A percentile compares a stretch with the other conserved stretches of the same genome.
Conservation (phyloP, 371 early-diverging fungal species). For the Mucor saturninus region DNA sequence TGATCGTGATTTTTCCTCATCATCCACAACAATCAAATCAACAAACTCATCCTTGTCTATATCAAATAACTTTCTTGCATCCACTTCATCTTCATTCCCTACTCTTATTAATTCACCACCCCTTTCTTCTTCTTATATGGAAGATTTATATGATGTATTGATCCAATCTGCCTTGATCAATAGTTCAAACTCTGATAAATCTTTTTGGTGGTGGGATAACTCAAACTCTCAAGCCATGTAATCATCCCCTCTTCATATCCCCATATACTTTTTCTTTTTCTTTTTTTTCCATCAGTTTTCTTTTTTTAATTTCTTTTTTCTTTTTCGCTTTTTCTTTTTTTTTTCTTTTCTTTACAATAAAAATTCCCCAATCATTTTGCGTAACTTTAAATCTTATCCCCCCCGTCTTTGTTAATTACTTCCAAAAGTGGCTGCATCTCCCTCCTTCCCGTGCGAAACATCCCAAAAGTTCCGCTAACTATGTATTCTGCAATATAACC, state of each 20-base stretch:
- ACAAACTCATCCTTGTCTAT: neutral
- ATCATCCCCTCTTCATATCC: neutral
- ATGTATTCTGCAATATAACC: neutral
- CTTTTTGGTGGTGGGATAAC: constrained; percentile 51
- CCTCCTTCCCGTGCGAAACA: neutral
- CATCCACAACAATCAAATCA: constrained; percentile 11
- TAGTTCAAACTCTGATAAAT: constrained; percentile 28
- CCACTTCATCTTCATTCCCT: constrained; percentile 1
- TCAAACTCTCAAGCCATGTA: constrained; percentile 16
- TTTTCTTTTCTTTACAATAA: neutral
- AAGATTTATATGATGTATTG: constrained; percentile 50
- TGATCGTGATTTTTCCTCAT: constrained; percentile 40
- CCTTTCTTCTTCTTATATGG: constrained; percentile 38
- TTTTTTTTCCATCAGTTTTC: neutral
- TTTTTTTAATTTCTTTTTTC: neutral
- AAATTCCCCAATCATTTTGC: neutral
- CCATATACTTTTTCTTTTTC: neutral
- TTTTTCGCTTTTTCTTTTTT: neutral
- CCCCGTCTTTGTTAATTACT: neutral
- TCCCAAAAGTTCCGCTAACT: neutral
- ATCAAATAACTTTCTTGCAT: constrained; percentile 6
- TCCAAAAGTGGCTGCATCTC: neutral
- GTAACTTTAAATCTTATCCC: neutral
- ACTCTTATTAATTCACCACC: constrained; percentile 1
- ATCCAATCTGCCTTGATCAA: constrained; percentile 45